Evolutionary conservation across 2,329 filamentous ascomycete species (phyloP), one percentile per base, ranked within the genome.

Genomic region (Rutstroemia sp.): DNA sequence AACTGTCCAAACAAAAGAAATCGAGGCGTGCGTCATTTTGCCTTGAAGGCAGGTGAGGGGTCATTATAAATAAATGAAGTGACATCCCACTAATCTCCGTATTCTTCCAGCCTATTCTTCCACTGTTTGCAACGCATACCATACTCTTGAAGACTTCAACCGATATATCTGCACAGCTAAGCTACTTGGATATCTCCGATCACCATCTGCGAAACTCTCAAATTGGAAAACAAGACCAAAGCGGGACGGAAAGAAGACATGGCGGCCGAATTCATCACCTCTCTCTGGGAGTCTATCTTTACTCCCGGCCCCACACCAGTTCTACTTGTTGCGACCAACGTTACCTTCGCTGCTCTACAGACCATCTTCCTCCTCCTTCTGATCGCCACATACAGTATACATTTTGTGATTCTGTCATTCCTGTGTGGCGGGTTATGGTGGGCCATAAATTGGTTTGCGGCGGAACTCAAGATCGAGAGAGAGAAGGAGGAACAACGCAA

Each of bases 361-460:
- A 58, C 87, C 60, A 78, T 95, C 44, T 84, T 97, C 63, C 73
- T 89, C 62, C 72, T 74, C 54, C 86, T 99, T 60, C 81, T 97
- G 52, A 59, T 90, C 63, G 86, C 83, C 56, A 99, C 92, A 7
- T 84, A 87, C 73, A 95, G 88, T 74, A 80, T 95, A 61, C 94
- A 97, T 77, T 96, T 96, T 68, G 71, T 90, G 61, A 78, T 92
- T 57, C 81, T 99, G 5, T 95, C 89, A 12, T 67, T 85, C 57
- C 77, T 99, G 9, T 89, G 84, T 61, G 92, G 76, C 34, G 88
- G 88, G 4, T 78, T 97, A 38, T 99, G 94, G 94, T 91, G 82
- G 76, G 83, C 88, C 57, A 92, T 97, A 74, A 97, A 97, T 79
- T 99, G 94, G 94, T 97, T 99, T 69, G 91, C 89, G 55, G 74